phyloP scores from a whole-genome alignment of 1,284 basidiomycete genomes.

The Nidula niveotomentosa region DNA sequence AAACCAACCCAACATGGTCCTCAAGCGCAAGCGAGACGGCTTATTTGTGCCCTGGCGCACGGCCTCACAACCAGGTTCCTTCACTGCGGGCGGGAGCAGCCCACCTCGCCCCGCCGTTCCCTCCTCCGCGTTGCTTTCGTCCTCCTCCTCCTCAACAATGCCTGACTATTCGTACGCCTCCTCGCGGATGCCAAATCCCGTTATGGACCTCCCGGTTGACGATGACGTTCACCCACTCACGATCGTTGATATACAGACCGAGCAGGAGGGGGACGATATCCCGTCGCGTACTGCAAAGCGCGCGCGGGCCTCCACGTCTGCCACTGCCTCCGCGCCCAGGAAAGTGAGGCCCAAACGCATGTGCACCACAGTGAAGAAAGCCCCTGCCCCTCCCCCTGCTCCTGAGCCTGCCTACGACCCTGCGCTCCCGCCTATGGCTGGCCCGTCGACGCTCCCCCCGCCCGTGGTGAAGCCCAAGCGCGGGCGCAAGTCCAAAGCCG shows the following conservation, averaged over 20 bases:
- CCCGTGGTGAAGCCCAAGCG: neutral
- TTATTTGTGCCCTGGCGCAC: conserved; percentile 20
- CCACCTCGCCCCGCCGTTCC: neutral
- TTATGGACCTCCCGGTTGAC: neutral
- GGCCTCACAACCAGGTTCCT: conserved; percentile 7
- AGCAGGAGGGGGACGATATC: neutral
- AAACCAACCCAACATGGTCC: too few relatives aligned
- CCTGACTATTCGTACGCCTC: neutral
- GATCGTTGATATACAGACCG: neutral
- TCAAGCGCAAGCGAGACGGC: conserved; percentile 24
- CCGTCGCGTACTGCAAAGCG: neutral
- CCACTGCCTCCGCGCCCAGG: neutral
- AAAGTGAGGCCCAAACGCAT: neutral
- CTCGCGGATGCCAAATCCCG: neutral
- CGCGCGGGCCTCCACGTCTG: neutral
- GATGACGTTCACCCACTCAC: neutral
- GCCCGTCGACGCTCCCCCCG: neutral
- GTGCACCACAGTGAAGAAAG: neutral
- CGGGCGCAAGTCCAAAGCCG: conserved; percentile 13
- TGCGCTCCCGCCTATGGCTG: neutral
- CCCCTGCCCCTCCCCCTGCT: neutral
- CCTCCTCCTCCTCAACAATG: neutral
- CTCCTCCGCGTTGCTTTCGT: neutral
- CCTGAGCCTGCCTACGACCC: neutral
- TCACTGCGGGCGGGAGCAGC: neutral